phyloP scores from a whole-genome alignment of 2,329 filamentous ascomycete genomes.

The Monilinia laxa region DNA sequence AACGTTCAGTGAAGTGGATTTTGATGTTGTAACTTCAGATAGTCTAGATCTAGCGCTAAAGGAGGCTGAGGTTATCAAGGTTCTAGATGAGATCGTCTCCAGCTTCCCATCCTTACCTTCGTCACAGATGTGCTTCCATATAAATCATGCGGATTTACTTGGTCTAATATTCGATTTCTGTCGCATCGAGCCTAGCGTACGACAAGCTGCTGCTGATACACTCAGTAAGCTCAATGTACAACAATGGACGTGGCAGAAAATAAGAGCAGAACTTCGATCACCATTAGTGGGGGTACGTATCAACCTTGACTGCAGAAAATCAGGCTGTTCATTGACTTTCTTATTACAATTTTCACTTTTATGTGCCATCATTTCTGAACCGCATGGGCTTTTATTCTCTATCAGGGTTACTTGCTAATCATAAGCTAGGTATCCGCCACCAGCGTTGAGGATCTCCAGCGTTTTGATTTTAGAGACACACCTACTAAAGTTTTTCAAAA shows the following conservation, averaged over 20 bases:
- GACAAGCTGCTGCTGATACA: constrained; percentile 74
- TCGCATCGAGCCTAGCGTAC: constrained; percentile 67
- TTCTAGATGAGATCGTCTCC: constrained; percentile 84
- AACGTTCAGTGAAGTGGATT: constrained; percentile 87
- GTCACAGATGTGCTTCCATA: constrained; percentile 78
- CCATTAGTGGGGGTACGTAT: constrained; percentile 66
- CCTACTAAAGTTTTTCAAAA: constrained; percentile 57
- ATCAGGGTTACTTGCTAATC: background rate
- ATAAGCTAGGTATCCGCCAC: constrained; percentile 60
- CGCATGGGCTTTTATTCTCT: background rate
- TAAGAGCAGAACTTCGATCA: constrained; percentile 78
- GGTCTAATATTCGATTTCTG: constrained; percentile 90
- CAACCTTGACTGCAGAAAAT: background rate
- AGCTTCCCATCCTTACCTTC: constrained; percentile 74
- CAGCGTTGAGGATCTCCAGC: constrained; percentile 83
- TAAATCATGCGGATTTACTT: constrained; percentile 85
- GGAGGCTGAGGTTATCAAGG: constrained; percentile 91
- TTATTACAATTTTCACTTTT: background rate
- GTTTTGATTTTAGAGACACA: constrained; percentile 81
- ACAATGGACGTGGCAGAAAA: constrained; percentile 77
- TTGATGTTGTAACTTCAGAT: constrained; percentile 87
- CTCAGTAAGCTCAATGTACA: constrained; percentile 85
- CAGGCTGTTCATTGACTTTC: background rate
- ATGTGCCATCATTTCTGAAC: background rate
- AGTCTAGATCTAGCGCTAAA: constrained; percentile 81